Evolutionary conservation across 495 filamentous ascomycete species (phyloP), one percentile per base, ranked within the genome.

Genomic region (Neurospora pannonica): DNA sequence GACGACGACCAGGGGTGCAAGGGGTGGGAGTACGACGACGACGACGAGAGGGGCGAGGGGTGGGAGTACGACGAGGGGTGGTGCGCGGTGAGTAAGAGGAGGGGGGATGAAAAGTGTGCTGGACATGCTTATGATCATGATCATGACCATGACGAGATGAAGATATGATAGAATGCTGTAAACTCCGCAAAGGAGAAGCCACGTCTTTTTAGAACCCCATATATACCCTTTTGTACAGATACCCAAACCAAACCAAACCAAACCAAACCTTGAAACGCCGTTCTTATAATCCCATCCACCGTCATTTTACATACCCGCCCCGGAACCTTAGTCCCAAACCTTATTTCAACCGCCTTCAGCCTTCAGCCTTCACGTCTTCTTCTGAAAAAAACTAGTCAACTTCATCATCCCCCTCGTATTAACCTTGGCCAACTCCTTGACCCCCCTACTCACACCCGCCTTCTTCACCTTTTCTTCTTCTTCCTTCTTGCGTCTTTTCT

Each of bases 331-430:
- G n/a, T n/a, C n/a, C n/a, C n/a, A n/a, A n/a, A n/a, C n/a, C n/a
- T n/a, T n/a, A n/a, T n/a, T n/a, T n/a, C n/a, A n/a, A n/a, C n/a
- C n/a, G n/a, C n/a, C n/a, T n/a, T n/a, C n/a, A n/a, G n/a, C n/a
- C n/a, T n/a, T n/a, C n/a, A n/a, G n/a, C n/a, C n/a, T 31, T 31
- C 31, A 31, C 31, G 31, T n/a, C 74, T 89, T 90, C 85, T 95
- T 97, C 43, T 87, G 88, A 81, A 99, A 99, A 81, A 98, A 99
- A 75, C 91, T 88, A 76, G 94, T 97, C 90, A 99, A 88, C 86
- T 97, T 98, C 87, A 92, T 94, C 96, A 99, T 99, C 36, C 96
- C 97, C 19, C 78, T 89, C 0, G 90, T 94, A 80, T 97, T 92
- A 17, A 93, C 95, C 84, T 98, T 98, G 80, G 91, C 92, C 78